Evolutionary conservation across 805 yeast genomes (phyloP), one percentile per base, ranked within the genome.

Genomic region (Wickerhamomyces canadensis): DNA sequence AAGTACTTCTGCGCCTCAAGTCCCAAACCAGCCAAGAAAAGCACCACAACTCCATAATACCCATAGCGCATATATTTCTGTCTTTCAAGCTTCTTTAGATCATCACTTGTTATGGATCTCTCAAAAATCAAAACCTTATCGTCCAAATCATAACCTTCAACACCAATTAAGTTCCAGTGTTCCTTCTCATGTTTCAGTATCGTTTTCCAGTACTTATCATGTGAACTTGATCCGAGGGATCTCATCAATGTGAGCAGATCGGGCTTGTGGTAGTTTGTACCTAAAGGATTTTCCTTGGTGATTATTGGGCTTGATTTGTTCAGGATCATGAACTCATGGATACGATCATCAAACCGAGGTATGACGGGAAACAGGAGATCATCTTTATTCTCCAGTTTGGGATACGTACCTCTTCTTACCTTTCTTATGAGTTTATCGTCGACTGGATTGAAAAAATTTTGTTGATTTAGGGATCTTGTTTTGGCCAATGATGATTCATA

Each of bases 121-220:
- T 62, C 65, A 43, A 73, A 70, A 11, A 73, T 61, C 18, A 74
- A 47, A 9, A 70, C 40, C 27, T 44, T 49, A 30, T 59, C 55
- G 4, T 57, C 55, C 10, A 10, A 21, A 5, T 54, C 55, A 17
- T 34, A 33, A 8, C 57, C 58, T 23, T 74, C 72, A 19, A 75
- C 68, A 4, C 78, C 84, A 24, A 76, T 60, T n/a, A 79, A 61
- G 38, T 58, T 64, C 83, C 82, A 80, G 4, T 37, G 31, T 17
- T 56, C 52, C 18, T 53, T 57, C 37, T 74, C 72, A 30, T 78
- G 58, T 41, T 57, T 64, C 33, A 61, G 64, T 8, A 78, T 57
- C 7, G 49, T 41, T 15, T 60, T 58, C 33, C 65, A 52, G 21
- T 62, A 61, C 13, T 44, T 34, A 18, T 58, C 62, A 30, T 38